A percentile compares a stretch with the other conserved stretches of the same genome.
Evolutionary conservation across 2,329 filamentous ascomycete species (phyloP).

Genomic region (Apiospora kogelbergensis): DNA sequence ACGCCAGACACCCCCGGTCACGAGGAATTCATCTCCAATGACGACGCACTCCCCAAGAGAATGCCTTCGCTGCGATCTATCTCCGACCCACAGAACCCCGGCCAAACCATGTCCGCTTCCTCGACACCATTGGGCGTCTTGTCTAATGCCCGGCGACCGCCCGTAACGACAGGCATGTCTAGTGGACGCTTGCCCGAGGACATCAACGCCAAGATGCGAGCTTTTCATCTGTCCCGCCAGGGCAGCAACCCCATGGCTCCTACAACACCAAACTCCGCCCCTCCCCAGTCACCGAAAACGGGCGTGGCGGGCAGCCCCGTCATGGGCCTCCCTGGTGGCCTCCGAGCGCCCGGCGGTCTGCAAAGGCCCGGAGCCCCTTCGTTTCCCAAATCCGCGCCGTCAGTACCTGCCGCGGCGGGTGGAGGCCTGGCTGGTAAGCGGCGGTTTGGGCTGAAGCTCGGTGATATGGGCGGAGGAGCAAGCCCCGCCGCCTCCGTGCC

Average conservation of each 20-base stretch:
- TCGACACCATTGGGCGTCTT: slow-evolving; percentile 82
- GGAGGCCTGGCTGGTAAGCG: slow-evolving; percentile 63
- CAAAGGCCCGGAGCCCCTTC: slow-evolving; percentile 46
- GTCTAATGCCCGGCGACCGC: slow-evolving; percentile 61
- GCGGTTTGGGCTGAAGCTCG: slow-evolving; percentile 59
- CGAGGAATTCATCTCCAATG: slow-evolving; percentile 9
- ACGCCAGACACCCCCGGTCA: slow-evolving; percentile 7
- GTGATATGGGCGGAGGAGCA: slow-evolving; percentile 43
- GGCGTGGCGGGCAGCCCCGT: slow-evolving; percentile 24
- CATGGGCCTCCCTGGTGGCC: slow-evolving; percentile 39
- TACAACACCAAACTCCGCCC: slow-evolving; percentile 30
- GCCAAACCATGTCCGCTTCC: slow-evolving; percentile 66
- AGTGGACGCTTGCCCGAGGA: slow-evolving; percentile 42
- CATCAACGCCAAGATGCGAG: slow-evolving; percentile 47
- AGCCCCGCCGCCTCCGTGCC: slow-evolving; percentile 25
- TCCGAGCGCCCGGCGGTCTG: slow-evolving; percentile 38
- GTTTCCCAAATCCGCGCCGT: slow-evolving; percentile 55
- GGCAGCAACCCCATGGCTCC: slow-evolving; percentile 34
- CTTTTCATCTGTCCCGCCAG: slow-evolving; percentile 46
- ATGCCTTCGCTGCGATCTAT: slow-evolving; percentile 60
- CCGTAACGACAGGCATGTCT: slow-evolving; percentile 40
- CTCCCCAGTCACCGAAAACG: slow-evolving; percentile 25
- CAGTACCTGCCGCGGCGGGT: slow-evolving; percentile 36
- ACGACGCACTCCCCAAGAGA: slow-evolving; percentile 40
- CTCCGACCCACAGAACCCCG: slow-evolving; percentile 54